Conservation (phyloP, 768 basidiomycete species). For the Podaxis pistillaris region DNA sequence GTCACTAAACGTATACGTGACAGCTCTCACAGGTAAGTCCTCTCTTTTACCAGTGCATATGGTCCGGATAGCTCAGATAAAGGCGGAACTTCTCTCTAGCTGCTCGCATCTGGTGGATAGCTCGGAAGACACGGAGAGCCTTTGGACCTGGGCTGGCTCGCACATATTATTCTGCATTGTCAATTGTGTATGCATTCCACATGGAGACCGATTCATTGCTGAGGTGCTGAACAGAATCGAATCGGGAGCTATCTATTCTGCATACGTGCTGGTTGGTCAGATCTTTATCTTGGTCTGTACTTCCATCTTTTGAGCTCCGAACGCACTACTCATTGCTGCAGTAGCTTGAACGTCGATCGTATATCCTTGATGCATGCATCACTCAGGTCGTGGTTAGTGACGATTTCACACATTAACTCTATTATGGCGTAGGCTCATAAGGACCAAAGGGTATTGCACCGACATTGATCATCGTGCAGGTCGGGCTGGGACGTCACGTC, state of each 20-base stretch:
- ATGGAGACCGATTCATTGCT: neutral
- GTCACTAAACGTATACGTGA: constrained; percentile 33
- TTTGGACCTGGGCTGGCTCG: constrained; percentile 27
- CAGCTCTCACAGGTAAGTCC: constrained; percentile 31
- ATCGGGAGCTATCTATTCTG: constrained; percentile 36
- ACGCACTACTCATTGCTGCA: neutral
- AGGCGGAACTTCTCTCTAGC: constrained; percentile 19
- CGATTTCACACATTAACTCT: neutral
- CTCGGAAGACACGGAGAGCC: constrained; percentile 24
- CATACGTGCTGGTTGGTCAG: constrained; percentile 7
- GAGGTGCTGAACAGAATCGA: constrained; percentile 28
- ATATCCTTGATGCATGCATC: constrained; percentile 24
- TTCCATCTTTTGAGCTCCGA: too few relatives aligned
- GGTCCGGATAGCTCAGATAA: neutral
- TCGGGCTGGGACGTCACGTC: neutral
- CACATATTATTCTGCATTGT: constrained; percentile 31
- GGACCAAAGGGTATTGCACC: neutral
- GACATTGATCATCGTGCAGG: constrained; percentile 1
- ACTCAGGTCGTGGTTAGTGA: constrained; percentile 20
- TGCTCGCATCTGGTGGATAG: constrained; percentile 35
- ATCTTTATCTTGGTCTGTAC: neutral
- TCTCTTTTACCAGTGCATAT: too few relatives aligned
- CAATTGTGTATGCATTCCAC: constrained; percentile 32
- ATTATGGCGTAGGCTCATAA: neutral
- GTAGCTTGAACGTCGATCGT: neutral